These are phyloP conservation scores for Solanum commersonii DNA, from an alignment of 257 asterid genomes.

Conservation along the genomic window DNA sequence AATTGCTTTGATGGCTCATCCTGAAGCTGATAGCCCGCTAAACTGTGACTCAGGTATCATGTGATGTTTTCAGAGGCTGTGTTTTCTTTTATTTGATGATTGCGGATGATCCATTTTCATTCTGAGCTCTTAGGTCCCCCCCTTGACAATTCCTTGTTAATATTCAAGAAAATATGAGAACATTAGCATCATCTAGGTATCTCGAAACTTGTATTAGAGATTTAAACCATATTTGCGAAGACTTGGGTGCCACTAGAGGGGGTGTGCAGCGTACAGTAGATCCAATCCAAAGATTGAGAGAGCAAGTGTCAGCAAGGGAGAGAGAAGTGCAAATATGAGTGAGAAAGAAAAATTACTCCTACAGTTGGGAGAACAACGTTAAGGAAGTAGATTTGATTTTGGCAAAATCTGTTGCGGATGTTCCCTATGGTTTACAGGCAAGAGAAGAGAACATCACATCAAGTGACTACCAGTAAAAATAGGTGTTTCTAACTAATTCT, in stretches of 20 bases:
- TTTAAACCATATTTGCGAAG: background rate
- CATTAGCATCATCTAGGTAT: background rate
- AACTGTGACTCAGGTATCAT: constrained; percentile 93
- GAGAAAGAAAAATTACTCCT: background rate
- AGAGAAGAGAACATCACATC: background rate
- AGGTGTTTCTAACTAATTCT: background rate
- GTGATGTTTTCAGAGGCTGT: background rate
- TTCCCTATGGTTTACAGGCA: background rate
- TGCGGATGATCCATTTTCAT: background rate
- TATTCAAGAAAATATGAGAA: background rate
- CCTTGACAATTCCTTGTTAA: background rate
- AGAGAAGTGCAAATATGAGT: background rate
- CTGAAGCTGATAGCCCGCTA: constrained; percentile 98
- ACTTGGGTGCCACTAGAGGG: background rate
- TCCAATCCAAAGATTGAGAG: background rate
- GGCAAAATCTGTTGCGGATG: background rate
- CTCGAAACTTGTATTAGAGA: background rate
- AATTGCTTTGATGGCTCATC: constrained; percentile 99
- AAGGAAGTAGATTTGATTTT: background rate
- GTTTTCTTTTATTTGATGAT: background rate
- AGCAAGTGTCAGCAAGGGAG: background rate
- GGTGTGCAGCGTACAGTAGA: background rate
- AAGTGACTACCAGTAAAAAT: background rate
- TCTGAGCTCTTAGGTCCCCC: background rate
- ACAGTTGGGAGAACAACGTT: background rate